Percentiles rank a stretch among this genome's conserved stretches.
These are phyloP conservation scores for Nemania abortiva DNA, from an alignment of 2,329 filamentous ascomycete species.

Conservation along the genomic window DNA sequence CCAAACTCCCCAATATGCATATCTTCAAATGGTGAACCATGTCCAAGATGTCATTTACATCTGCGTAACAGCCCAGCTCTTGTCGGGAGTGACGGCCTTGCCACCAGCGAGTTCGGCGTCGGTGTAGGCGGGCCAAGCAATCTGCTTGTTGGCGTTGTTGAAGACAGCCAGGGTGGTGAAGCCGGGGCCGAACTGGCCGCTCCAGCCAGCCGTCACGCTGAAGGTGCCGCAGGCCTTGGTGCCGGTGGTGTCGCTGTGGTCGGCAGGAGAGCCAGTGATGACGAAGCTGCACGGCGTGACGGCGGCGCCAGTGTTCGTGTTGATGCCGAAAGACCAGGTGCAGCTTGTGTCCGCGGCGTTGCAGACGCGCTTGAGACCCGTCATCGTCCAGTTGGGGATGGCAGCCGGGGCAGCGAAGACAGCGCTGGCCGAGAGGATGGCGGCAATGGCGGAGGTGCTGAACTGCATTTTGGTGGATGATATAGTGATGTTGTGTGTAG, in stretches of 20 bases:
- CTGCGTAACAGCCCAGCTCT: constrained; percentile 44
- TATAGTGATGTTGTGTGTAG: constrained; percentile 11
- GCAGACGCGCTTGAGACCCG: constrained; percentile 55
- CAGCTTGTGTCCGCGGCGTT: constrained; percentile 55
- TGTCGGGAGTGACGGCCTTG: constrained; percentile 61
- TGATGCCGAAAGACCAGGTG: constrained; percentile 57
- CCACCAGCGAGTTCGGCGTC: constrained; percentile 62
- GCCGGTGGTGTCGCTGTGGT: constrained; percentile 54
- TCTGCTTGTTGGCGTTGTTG: constrained; percentile 57
- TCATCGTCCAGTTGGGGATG: constrained; percentile 56
- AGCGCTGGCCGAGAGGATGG: constrained; percentile 47
- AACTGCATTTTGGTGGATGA: constrained; percentile 53
- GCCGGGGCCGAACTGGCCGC: constrained; percentile 65
- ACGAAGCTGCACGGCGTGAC: constrained; percentile 56
- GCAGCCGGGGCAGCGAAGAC: constrained; percentile 49
- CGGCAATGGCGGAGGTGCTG: constrained; percentile 45
- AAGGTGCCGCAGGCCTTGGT: constrained; percentile 61
- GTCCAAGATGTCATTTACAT: constrained; percentile 25
- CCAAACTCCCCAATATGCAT: too few species aligned
- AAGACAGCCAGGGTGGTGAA: constrained; percentile 67
- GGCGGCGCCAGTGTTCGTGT: constrained; percentile 50
- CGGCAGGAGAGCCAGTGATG: constrained; percentile 51
- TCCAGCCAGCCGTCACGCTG: constrained; percentile 67
- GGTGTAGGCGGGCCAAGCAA: constrained; percentile 66
- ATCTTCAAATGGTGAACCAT: too few species aligned